A percentile compares a stretch with the other conserved stretches of the same genome.
Evolutionary conservation across 345 rosid genomes (phyloP).

Genomic region (Gossypium ekmanianum): DNA sequence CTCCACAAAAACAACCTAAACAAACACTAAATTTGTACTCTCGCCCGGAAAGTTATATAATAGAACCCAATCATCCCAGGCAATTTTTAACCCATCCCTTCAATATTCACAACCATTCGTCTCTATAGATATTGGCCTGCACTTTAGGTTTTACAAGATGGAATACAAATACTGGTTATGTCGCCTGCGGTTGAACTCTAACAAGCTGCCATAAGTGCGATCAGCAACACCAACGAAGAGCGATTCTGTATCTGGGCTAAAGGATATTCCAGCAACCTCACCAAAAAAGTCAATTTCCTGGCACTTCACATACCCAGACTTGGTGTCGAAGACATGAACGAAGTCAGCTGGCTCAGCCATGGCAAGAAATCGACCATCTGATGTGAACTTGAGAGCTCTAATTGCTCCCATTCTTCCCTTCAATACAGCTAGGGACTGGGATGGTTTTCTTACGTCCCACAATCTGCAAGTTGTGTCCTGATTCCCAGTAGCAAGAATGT

Average conservation of each 20-base stretch:
- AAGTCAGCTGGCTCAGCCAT: slow-evolving; percentile 98
- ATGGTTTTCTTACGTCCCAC: slow-evolving; percentile 81
- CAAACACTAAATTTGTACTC: not conserved
- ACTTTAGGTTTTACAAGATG: slow-evolving; percentile 34
- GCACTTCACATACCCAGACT: slow-evolving; percentile 50
- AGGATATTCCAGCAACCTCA: slow-evolving; percentile 83
- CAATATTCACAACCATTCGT: not conserved
- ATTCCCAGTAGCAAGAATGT: slow-evolving; percentile 79
- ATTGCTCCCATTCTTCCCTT: slow-evolving; percentile 96
- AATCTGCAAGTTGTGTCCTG: slow-evolving; percentile 94
- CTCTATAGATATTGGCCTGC: not conserved
- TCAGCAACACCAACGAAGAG: slow-evolving; percentile 80
- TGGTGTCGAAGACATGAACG: slow-evolving; percentile 67
- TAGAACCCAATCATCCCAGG: not conserved
- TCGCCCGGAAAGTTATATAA: not conserved
- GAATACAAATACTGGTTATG: slow-evolving; percentile 42
- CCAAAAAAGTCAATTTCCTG: slow-evolving; percentile 94
- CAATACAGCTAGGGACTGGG: slow-evolving; percentile 55
- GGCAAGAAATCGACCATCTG: slow-evolving; percentile 75
- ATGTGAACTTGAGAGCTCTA: slow-evolving; percentile 70
- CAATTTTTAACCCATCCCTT: not conserved
- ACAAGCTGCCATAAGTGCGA: slow-evolving; percentile 78
- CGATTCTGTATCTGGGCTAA: slow-evolving; percentile 85
- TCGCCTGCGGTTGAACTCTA: slow-evolving; percentile 68
- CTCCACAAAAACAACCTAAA: slow-evolving; percentile 1